Base-by-base conservation (phyloP, 2,329 filamentous ascomycete genomes). In the Colletotrichum sp. region DNA sequence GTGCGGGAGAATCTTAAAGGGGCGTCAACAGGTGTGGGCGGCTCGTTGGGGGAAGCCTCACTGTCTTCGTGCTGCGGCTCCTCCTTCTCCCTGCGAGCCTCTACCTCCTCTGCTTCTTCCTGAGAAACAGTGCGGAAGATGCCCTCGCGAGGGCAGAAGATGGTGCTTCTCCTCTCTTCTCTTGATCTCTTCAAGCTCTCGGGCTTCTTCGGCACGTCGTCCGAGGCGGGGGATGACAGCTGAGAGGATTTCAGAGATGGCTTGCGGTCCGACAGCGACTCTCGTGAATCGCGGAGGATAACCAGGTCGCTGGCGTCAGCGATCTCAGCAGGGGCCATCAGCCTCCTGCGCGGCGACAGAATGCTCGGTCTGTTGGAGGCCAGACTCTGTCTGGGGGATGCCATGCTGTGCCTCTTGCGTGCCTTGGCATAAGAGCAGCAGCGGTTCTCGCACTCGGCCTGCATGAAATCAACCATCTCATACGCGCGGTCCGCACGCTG, bases 401-500 rank as follows among this genome's bases (percentile, higher is more conserved):
- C 60, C 34, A 81, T 76, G 79, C 82, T 85, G 13, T 81, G 80
- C 18, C 83, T 82, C 52, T 82, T 80, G 48, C 74, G 78, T 16
- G 79, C 72, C 78, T 86, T 89, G 75, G 86, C 89, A 81, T 92
- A 93, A 2, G 90, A 86, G 85, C 94, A 95, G 83, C 90, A 92
- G 63, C 90, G 89, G 78, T 96, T 89, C 66, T 92, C 89, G 82
- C 93, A 95, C 82, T 96, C 94, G 71, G 94, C 90, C 81, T 94
- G 91, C 82, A 96, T 87, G 83, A 95, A 96, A 36, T 96, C 93
- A 64, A 95, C 88, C 80, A 94, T 91, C 76, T 95, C 94, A 77
- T 93, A 88, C 0, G 94, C 93, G 9, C 93, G 90, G 77, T 94
- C 89, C 12, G 94, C 93, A 71, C 93, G 88, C 81, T 91, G 90